Evolutionary conservation across 2,329 filamentous ascomycete species (phyloP), one percentile per base, ranked within the genome.

Genomic region (Alternaria metachromatica): DNA sequence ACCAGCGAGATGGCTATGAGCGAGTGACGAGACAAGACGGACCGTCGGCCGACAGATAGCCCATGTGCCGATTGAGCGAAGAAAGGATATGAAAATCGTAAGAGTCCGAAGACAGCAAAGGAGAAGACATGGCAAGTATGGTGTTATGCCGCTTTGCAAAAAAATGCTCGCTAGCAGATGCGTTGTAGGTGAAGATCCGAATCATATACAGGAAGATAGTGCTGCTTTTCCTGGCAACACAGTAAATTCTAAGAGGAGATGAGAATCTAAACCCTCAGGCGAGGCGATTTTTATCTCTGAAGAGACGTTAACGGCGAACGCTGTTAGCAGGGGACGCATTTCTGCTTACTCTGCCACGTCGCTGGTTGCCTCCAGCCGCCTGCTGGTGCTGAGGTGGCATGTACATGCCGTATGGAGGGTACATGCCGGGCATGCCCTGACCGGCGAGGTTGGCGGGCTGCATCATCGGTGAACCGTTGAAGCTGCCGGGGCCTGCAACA

Each of bases 341-440:
- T 69, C 66, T 72, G 66, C 84, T 85, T 80, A 86, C 84, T 72
- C 86, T 81, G 80, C 85, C 86, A 74, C 80, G 78, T 67, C 86
- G 84, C 72, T 85, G 83, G 62, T 84, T 84, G 68, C 83, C 84
- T 70, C 83, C 84, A 62, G 80, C 75, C 58, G 70, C 74, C 60
- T 76, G 73, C 49, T 76, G 74, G 70, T 84, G 83, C 58, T 82
- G 80, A 58, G 78, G 82, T 56, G 84, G 83, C 73, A 82, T 84
- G 66, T 85, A 84, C 70, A 84, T 82, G 67, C 84, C 82, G 74
- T 87, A 87, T 60, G 84, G 84, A 75, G 68, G 69, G 33, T 71
- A 71, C 74, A 78, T 76, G 21, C 74, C 73, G 23, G 73, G 75
- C 69, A 79, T 77, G 41, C 74, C 75, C 60, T 77, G 78, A 8